These are phyloP conservation scores for Aurantiochytrium sp. DNA, from an alignment of 108 stramenopile genomes.

Conservation along the genomic window DNA sequence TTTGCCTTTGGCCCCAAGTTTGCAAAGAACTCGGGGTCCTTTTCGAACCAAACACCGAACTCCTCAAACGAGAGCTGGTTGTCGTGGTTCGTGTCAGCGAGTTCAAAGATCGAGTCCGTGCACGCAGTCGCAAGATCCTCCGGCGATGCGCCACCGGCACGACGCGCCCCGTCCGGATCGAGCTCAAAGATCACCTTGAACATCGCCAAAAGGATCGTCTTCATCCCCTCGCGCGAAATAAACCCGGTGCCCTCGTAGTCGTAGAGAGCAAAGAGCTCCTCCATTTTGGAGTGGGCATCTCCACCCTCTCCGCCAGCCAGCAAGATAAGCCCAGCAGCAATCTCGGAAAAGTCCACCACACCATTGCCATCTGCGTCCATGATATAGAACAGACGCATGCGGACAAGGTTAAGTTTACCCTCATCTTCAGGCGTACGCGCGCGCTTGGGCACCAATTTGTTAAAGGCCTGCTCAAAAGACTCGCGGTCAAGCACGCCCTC, in stretches of 20 bases:
- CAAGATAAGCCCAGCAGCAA: conserved; percentile 20
- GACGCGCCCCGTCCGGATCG: neutral
- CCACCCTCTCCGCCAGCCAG: neutral
- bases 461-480: neutral
- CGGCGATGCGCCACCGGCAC: neutral
- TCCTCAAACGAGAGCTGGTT: conserved; percentile 9
- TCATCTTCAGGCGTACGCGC: neutral
- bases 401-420: neutral
- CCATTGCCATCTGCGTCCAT: conserved; percentile 18
- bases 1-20: neutral
- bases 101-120: neutral
- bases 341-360: conserved; percentile 25
- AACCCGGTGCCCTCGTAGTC: neutral
- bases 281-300: neutral
- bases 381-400: neutral
- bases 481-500: neutral
- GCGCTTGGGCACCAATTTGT: neutral
- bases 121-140: neutral
- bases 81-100: conserved; percentile 20
- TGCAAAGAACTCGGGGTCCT: neutral
- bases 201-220: neutral
- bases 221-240: neutral
- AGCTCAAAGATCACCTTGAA: neutral
- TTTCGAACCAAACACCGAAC: neutral
- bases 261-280: neutral